These are phyloP conservation scores for Abrus pulchellus DNA, from an alignment of 306 rosid genomes.

Conservation along the genomic window DNA sequence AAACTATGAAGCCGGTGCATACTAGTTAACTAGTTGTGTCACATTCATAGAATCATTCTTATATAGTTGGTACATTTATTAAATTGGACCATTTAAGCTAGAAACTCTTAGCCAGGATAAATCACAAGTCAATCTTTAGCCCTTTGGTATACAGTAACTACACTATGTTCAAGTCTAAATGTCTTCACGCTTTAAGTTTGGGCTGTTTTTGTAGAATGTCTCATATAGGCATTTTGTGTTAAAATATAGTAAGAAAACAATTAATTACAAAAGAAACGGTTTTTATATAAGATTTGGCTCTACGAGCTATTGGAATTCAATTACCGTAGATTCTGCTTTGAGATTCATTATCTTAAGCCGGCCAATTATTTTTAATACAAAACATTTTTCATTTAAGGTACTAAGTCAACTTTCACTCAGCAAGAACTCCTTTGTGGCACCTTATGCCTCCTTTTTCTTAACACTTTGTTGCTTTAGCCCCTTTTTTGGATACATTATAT, in stretches of 20 bases:
- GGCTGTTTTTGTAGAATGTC: slow-evolving; percentile 28
- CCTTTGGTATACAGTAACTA: slow-evolving; percentile 40
- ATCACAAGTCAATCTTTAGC: slow-evolving; percentile 50
- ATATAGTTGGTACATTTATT: slow-evolving; percentile 13
- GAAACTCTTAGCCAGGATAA: neutral
- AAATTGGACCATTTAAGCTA: neutral
- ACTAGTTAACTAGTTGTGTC: slow-evolving; percentile 45
- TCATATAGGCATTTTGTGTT: neutral
- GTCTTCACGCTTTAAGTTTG: slow-evolving; percentile 50
- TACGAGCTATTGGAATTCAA: slow-evolving; percentile 35
- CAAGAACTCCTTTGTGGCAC: slow-evolving; percentile 12
- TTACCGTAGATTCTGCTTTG: slow-evolving; percentile 22
- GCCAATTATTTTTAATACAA: slow-evolving; percentile 2
- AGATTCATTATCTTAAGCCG: slow-evolving; percentile 45
- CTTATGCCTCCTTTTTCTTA: slow-evolving; percentile 18
- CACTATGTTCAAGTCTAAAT: slow-evolving; percentile 45
- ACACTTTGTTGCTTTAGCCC: slow-evolving; percentile 15
- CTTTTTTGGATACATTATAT: neutral
- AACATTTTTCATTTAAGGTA: neutral
- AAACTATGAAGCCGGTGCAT: slow-evolving; percentile 27
- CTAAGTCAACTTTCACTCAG: slow-evolving; percentile 14
- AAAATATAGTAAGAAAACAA: slow-evolving; percentile 23
- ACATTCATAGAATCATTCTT: slow-evolving; percentile 44
- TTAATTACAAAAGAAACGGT: slow-evolving; percentile 1
- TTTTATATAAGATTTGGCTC: slow-evolving; percentile 36